Conservation (phyloP, 2,329 filamentous ascomycete species). For the Xylaria sp. region DNA sequence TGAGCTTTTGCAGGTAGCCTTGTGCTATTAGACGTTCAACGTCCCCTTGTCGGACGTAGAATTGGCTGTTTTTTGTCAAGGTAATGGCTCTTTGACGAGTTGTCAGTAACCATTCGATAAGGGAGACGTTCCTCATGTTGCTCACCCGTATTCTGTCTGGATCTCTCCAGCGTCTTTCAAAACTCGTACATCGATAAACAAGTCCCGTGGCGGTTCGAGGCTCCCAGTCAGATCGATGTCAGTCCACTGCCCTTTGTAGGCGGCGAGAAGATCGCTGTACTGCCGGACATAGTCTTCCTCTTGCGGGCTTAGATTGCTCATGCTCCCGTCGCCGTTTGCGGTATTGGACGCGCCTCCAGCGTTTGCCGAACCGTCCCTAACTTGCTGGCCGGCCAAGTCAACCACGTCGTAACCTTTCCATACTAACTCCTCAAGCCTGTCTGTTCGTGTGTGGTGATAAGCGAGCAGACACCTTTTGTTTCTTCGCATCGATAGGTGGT, state of each 20-base stretch:
- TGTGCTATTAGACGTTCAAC: slow-evolving; percentile 94
- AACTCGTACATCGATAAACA: slow-evolving; percentile 97
- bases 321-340: slow-evolving; percentile 62
- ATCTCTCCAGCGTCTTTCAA: slow-evolving; percentile 98
- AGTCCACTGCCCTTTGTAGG: slow-evolving; percentile 98
- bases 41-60: slow-evolving; percentile 95
- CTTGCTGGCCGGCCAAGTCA: slow-evolving; percentile 72
- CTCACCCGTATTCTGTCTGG: slow-evolving; percentile 97
- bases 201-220: slow-evolving; percentile 90
- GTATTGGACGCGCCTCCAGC: slow-evolving; percentile 50
- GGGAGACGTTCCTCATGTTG: neutral
- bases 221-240: slow-evolving; percentile 96
- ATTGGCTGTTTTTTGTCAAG: slow-evolving; percentile 97
- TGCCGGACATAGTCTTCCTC: slow-evolving; percentile 96
- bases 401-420: slow-evolving; percentile 90
- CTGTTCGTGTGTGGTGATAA: slow-evolving; percentile 89
- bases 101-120: slow-evolving; percentile 41
- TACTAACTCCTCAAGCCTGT: slow-evolving; percentile 92
- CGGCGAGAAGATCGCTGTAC: slow-evolving; percentile 91
- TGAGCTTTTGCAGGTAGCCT: slow-evolving; percentile 91
- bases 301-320: slow-evolving; percentile 89
- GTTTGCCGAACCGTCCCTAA: slow-evolving; percentile 53
- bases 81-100: slow-evolving; percentile 78
- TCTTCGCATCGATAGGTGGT: slow-evolving; percentile 93
- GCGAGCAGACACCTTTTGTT: slow-evolving; percentile 96